phyloP scores from a whole-genome alignment of 1,139 yeast genomes.

The Zhuliangozyma parablackwelliae region DNA sequence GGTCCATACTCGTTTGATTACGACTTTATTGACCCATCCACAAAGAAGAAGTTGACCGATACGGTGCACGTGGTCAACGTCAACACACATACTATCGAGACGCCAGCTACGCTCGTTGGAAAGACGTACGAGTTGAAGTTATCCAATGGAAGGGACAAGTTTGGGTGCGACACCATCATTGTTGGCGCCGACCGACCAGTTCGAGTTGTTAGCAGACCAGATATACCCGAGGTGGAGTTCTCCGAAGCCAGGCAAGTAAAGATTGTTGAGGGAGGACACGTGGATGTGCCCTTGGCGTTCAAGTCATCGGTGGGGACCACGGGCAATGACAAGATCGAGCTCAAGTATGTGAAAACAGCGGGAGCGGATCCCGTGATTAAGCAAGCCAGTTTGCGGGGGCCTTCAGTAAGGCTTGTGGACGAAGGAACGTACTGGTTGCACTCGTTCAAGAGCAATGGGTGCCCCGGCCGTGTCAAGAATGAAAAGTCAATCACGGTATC shows the following conservation, averaged over 20 bases:
- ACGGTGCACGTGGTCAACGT: slow-evolving; percentile 43
- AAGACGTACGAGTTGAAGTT: slow-evolving; percentile 66
- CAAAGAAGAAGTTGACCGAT: slow-evolving; percentile 37
- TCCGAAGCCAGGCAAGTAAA: slow-evolving; percentile 20
- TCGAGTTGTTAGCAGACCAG: slow-evolving; percentile 59
- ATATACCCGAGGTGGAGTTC: slow-evolving; percentile 46
- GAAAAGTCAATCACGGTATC: slow-evolving; percentile 37
- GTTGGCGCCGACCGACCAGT: slow-evolving; percentile 49
- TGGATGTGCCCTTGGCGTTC: slow-evolving; percentile 54
- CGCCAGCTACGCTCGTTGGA: slow-evolving; percentile 57
- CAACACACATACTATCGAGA: slow-evolving; percentile 37
- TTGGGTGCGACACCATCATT: slow-evolving; percentile 66
- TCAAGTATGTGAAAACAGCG: slow-evolving; percentile 8
- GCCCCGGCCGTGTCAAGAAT: slow-evolving; percentile 54
- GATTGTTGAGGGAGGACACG: slow-evolving; percentile 59
- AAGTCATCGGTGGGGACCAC: slow-evolving; percentile 27
- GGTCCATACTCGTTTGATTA: slow-evolving; percentile 73
- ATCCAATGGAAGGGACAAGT: slow-evolving; percentile 63
- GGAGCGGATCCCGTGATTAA: slow-evolving; percentile 4
- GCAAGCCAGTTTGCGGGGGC: slow-evolving; percentile 4
- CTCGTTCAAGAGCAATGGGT: slow-evolving; percentile 61
- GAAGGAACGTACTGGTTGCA: slow-evolving; percentile 62
- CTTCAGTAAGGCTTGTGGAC: slow-evolving; percentile 28
- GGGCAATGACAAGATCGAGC: slow-evolving; percentile 22
- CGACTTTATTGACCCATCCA: slow-evolving; percentile 35